These are phyloP conservation scores for Cardiospermum halicacabum DNA, from an alignment of 345 rosid species.

Conservation along the genomic window DNA sequence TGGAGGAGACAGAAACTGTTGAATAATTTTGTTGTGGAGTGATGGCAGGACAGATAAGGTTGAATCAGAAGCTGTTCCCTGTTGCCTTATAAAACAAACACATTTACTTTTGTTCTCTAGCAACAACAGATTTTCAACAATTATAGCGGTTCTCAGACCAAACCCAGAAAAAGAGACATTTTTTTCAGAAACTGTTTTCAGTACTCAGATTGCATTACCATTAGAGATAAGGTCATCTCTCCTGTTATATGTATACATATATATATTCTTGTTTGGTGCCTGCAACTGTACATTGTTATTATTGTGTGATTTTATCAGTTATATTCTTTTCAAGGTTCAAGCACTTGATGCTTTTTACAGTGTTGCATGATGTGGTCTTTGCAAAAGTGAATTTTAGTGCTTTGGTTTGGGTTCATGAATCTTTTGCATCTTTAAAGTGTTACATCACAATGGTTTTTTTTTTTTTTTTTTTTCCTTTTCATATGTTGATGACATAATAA, in stretches of 20 bases:
- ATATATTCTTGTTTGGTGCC: not conserved
- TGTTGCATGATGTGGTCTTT: too few species aligned
- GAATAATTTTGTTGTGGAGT: conserved; percentile 29
- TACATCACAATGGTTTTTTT: too few species aligned
- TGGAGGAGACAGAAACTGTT: conserved; percentile 17
- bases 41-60: conserved; percentile 42
- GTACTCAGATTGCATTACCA: conserved; percentile 2
- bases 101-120: conserved; percentile 24
- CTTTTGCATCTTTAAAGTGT: too few species aligned
- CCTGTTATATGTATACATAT: too few species aligned
- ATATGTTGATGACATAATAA: too few species aligned
- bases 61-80: conserved; percentile 35
- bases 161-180: conserved; percentile 21
- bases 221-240: conserved; percentile 22
- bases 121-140: conserved; percentile 21
- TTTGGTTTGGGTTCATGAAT: too few species aligned
- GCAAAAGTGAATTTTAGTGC: too few species aligned
- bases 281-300: conserved; percentile 8
- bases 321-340: not conserved
- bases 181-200: conserved; percentile 13
- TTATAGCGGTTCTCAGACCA: conserved; percentile 18
- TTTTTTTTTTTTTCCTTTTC: too few species aligned
- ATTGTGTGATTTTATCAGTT: conserved; percentile 16
- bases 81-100: conserved; percentile 34
- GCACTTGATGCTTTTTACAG: conserved; percentile 10